Base-by-base conservation (phyloP, 768 basidiomycete genomes). In the Suillus spraguei region DNA sequence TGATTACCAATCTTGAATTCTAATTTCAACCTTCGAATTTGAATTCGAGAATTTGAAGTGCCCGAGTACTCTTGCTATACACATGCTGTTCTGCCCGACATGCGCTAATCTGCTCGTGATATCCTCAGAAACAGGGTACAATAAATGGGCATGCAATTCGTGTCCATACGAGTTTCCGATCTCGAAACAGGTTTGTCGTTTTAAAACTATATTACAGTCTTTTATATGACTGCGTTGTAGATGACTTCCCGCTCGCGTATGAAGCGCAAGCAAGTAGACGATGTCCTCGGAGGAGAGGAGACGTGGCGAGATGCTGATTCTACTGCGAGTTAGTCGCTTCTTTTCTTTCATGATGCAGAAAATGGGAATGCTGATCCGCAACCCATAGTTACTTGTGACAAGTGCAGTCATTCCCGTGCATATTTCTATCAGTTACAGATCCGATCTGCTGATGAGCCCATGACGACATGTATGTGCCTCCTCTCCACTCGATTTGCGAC, bases 361-460 rank as follows among this genome's bases (percentile, higher is more conserved):
- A 36, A n/a, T 33, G 35, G 36, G n/a, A 28, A 38, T n/a, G 17
- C 17, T 22, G 42, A 50, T 35, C 10, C 55, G 28, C 41, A 13
- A 50, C 35, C 55, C 22, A 0, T 62, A 88, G 39, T 86, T 17
- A 80, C 77, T 9, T 87, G 87, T 70, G 81, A 81, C 56, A 94
- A 95, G 39, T 58, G 56, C 74, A 95, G 95, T 71, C 81, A 89
- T 72, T 82, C 85, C 53, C 80, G 88, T 55, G 96, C 97, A 5
- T 98, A 95, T 76, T 99, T 92, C 78, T 93, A 95, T 72, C 95
- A 98, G 79, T 80, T 99, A 16, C 97, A 99, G 74, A 99, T 98
- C 65, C 80, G 97, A 52, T 96, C 93, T 68, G 94, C 93, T 0
- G 94, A 95, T 71, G 94, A 95, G 71, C 92, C 92, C 17, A 95